These are phyloP conservation scores for Panus rudis DNA, from an alignment of 768 basidiomycete species.

Conservation along the genomic window DNA sequence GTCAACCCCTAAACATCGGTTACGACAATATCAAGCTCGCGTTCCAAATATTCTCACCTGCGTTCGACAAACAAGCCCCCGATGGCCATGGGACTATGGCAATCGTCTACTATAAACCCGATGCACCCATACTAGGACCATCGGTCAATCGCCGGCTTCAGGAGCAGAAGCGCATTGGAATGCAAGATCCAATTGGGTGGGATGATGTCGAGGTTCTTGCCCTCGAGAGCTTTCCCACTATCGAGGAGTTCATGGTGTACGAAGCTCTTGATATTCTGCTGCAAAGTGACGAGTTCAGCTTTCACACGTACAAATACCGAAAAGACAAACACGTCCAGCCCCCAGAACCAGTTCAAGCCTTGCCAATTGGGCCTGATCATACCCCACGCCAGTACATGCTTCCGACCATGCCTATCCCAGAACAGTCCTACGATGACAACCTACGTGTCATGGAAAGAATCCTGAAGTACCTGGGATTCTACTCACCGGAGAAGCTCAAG, in stretches of 20 bases:
- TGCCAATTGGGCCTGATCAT: conserved; percentile 10
- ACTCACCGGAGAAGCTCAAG: no score
- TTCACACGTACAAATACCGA: neutral
- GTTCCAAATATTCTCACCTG: conserved; percentile 2
- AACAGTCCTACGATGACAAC: conserved; percentile 19
- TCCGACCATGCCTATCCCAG: conserved; percentile 13
- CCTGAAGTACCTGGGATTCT: conserved; percentile 14
- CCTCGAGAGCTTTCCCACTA: neutral
- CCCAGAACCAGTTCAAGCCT: conserved; percentile 11
- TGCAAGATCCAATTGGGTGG: no score
- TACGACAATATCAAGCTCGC: conserved; percentile 11
- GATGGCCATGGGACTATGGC: no score
- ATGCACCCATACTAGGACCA: no score
- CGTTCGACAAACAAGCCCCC: no score
- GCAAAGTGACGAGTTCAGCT: conserved; percentile 1
- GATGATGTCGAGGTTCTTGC: conserved; percentile 1
- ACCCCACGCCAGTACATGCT: conserved; percentile 11
- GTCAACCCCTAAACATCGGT: no score
- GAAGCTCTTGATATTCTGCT: neutral
- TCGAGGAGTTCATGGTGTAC: neutral
- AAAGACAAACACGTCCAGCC: neutral
- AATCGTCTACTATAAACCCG: no score
- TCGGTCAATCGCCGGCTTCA: no score
- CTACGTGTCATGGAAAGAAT: no score
- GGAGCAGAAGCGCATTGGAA: neutral